A percentile compares a stretch with the other conserved stretches of the same genome.
Evolutionary conservation across 306 rosid genomes (phyloP).

Genomic region (peach (Prunus persica)): Prunus_persica_NCBIv2 NC_034013.1:718501-719000

Average conservation of each 20-base stretch:
- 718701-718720: not conserved
- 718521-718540: slow-evolving; percentile 17
- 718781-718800: slow-evolving; percentile 73
- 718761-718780: slow-evolving; percentile 16
- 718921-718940: slow-evolving; percentile 66
- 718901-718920: slow-evolving; percentile 66
- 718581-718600: not conserved
- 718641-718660: not conserved
- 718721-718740: not conserved
- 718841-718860: slow-evolving; percentile 83
- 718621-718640: not conserved
- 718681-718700: not conserved
- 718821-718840: slow-evolving; percentile 66
- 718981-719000: slow-evolving; percentile 57
- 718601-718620: not conserved
- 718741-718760: not conserved
- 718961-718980: slow-evolving; percentile 83
- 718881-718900: slow-evolving; percentile 69
- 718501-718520: slow-evolving; percentile 97
- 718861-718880: slow-evolving; percentile 70
- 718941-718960: slow-evolving; percentile 62
- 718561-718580: not conserved
- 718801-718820: slow-evolving; percentile 46
- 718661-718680: not conserved
- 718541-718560: not conserved